These are phyloP conservation scores for Aspergillus haitiensis DNA, from an alignment of 495 filamentous ascomycete species.

Conservation along the genomic window DNA sequence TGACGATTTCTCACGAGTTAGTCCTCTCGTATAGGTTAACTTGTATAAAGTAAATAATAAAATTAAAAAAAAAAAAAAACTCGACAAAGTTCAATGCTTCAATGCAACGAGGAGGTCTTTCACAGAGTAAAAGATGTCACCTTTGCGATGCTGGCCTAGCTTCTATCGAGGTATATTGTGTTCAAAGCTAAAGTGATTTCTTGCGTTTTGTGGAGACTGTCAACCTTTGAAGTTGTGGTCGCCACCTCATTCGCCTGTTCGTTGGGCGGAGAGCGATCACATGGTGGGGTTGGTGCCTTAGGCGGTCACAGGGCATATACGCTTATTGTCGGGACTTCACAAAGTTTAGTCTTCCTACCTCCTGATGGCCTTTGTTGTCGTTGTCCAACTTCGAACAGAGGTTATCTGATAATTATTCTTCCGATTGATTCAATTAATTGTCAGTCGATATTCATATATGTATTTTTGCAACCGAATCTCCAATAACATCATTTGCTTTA, in stretches of 20 bases:
- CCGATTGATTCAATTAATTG: not conserved
- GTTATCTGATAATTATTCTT: not conserved
- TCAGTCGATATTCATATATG: not conserved
- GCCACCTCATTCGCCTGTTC: conserved; percentile 30
- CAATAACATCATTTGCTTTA: not conserved
- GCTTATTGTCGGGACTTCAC: conserved; percentile 27
- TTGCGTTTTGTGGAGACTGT: conserved; percentile 11
- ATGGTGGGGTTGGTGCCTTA: conserved; percentile 29
- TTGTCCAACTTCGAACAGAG: not conserved
- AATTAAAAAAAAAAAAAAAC: conserved; percentile 9
- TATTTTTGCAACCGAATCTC: too few species aligned
- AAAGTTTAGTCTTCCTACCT: not conserved
- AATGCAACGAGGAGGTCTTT: not conserved
- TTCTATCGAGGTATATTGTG: conserved; percentile 13
- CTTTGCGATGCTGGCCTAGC: not conserved
- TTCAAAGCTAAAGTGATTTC: conserved; percentile 15
- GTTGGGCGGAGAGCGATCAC: conserved; percentile 23
- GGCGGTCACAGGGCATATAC: conserved; percentile 26
- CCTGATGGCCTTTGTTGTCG: too few species aligned
- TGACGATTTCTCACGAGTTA: conserved; percentile 43
- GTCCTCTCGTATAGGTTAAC: conserved; percentile 22
- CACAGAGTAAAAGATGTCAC: conserved; percentile 1
- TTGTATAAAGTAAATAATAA: conserved; percentile 14
- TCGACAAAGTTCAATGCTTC: conserved; percentile 4
- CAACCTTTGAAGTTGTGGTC: conserved; percentile 33